phyloP scores from a whole-genome alignment of 768 basidiomycete genomes.

The Boletus pseudo-olivaceus region DNA sequence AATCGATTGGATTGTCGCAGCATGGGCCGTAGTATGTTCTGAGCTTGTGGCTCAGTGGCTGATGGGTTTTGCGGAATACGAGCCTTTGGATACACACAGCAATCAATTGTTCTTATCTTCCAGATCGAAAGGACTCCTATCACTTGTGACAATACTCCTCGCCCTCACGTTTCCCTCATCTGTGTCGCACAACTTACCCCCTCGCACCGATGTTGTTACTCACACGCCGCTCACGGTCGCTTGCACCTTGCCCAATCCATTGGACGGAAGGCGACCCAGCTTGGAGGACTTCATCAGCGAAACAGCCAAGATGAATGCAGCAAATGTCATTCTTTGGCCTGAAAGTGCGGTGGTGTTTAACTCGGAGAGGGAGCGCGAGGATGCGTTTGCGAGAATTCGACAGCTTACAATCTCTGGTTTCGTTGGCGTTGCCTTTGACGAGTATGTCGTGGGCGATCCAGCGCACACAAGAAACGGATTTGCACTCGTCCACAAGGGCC shows the following conservation, averaged over 20 bases:
- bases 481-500: slow-evolving; percentile 46
- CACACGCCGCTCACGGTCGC: slow-evolving; percentile 62
- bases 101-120: slow-evolving; percentile 14
- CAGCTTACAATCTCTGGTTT: slow-evolving; percentile 31
- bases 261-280: slow-evolving; percentile 40
- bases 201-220: slow-evolving; percentile 28
- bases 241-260: slow-evolving; percentile 59
- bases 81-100: slow-evolving; percentile 3
- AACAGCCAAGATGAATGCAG: slow-evolving; percentile 42
- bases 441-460: slow-evolving; percentile 42
- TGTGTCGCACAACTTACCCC: slow-evolving; percentile 38
- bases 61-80: slow-evolving; percentile 39
- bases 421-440: slow-evolving; percentile 73
- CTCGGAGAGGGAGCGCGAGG: slow-evolving; percentile 43
- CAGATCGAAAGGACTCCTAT: slow-evolving; percentile 26
- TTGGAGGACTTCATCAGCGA: slow-evolving; percentile 64
- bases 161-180: slow-evolving; percentile 57
- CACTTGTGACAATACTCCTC: slow-evolving; percentile 41
- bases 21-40: slow-evolving; percentile 67
- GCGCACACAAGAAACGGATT: slow-evolving; percentile 57
- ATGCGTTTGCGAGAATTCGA: slow-evolving; percentile 46
- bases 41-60: slow-evolving; percentile 54
- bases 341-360: slow-evolving; percentile 73
- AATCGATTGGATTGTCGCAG: slow-evolving; percentile 72
- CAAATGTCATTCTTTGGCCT: slow-evolving; percentile 72